phyloP scores from a whole-genome alignment of 2,329 filamentous ascomycete species.

The Sarocladium oryzae region DNA sequence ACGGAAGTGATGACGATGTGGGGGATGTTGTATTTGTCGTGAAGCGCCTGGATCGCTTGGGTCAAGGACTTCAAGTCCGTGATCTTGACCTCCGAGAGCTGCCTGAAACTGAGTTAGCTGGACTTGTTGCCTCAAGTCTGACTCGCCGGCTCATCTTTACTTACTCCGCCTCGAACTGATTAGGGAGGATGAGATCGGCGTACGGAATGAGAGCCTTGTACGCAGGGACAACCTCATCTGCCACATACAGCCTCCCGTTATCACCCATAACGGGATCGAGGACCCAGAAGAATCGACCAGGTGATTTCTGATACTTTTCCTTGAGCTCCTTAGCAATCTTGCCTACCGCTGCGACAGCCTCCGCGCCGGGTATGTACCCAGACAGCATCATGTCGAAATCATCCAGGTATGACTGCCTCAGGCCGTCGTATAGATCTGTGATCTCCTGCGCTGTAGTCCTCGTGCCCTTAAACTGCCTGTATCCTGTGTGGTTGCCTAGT shows the following conservation, averaged over 20 bases:
- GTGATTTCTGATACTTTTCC: conserved; percentile 51
- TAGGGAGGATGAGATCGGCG: conserved; percentile 88
- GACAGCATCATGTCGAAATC: conserved; percentile 93
- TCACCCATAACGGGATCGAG: conserved; percentile 98
- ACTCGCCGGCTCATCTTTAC: conserved; percentile 21
- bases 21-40: conserved; percentile 68
- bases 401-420: conserved; percentile 76
- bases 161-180: conserved; percentile 95
- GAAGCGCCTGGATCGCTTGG: conserved; percentile 68
- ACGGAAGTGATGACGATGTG: conserved; percentile 93
- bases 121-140: not conserved
- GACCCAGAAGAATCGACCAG: conserved; percentile 90
- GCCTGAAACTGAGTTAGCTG: conserved; percentile 37
- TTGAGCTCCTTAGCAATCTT: conserved; percentile 76
- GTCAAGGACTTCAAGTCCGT: conserved; percentile 66
- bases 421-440: conserved; percentile 72
- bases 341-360: conserved; percentile 77
- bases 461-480: conserved; percentile 81
- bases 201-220: conserved; percentile 75
- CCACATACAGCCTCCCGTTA: conserved; percentile 85
- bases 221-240: conserved; percentile 81
- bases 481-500: conserved; percentile 89
- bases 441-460: conserved; percentile 78
- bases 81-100: conserved; percentile 81
- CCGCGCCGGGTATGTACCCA: conserved; percentile 86